These are phyloP conservation scores for Solanum chaucha DNA, from an alignment of 257 asterid genomes.

Conservation along the genomic window DNA sequence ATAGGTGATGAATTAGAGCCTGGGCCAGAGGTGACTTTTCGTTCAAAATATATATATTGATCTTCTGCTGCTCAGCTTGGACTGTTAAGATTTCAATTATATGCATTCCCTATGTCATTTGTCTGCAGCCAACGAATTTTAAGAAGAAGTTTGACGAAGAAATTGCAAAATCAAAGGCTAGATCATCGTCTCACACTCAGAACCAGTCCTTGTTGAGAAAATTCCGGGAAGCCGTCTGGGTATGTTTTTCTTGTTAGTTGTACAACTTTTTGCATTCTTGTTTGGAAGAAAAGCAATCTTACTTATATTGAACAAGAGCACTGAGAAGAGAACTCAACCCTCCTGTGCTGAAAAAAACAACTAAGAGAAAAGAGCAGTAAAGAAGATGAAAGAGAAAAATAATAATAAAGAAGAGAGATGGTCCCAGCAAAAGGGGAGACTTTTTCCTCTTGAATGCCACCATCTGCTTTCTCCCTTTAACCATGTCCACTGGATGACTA, in stretches of 20 bases:
- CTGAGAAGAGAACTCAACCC: neutral
- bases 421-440: neutral
- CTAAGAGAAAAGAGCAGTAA: neutral
- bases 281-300: neutral
- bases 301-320: neutral
- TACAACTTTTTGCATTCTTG: neutral
- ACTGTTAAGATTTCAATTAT: neutral
- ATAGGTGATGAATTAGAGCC: slow-evolving; percentile 51
- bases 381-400: neutral
- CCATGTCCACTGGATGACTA: neutral
- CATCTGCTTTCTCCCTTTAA: neutral
- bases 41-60: neutral
- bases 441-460: neutral
- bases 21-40: slow-evolving; percentile 41
- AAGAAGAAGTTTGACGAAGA: slow-evolving; percentile 58
- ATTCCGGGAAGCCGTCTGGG: slow-evolving; percentile 91
- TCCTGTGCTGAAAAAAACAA: neutral
- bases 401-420: neutral
- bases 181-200: slow-evolving; percentile 33
- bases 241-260: slow-evolving; percentile 13
- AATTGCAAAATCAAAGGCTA: slow-evolving; percentile 34
- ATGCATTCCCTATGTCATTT: neutral
- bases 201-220: slow-evolving; percentile 50
- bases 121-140: slow-evolving; percentile 62
- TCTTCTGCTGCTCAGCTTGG: neutral